Conservation (phyloP, 2,329 filamentous ascomycete species). For the Aureobasidium sp. region DNA sequence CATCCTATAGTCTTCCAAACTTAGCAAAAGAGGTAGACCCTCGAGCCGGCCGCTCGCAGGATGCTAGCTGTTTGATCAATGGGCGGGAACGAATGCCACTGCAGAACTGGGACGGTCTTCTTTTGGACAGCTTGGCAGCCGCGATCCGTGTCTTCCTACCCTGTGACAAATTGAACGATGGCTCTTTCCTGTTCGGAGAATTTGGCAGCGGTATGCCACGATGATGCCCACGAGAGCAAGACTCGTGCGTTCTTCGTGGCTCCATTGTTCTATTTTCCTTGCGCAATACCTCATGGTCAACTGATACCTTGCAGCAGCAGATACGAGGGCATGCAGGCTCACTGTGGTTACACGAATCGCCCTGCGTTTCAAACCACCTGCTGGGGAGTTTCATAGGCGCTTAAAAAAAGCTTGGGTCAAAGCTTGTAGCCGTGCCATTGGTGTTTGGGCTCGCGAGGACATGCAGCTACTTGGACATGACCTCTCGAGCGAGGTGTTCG, state of each 20-base stretch:
- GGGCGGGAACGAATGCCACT: background rate
- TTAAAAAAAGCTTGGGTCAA: constrained; percentile 9
- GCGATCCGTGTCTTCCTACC: background rate
- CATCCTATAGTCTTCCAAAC: background rate
- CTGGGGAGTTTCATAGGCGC: constrained; percentile 8
- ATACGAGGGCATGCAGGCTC: background rate
- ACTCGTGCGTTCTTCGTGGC: background rate
- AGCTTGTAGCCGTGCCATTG: background rate
- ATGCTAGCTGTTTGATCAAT: background rate
- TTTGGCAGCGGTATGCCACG: background rate
- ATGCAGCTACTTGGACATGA: background rate
- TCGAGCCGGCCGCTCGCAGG: background rate
- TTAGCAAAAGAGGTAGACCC: background rate
- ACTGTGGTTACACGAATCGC: background rate
- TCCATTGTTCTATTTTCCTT: background rate
- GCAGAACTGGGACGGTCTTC: background rate
- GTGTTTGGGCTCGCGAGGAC: constrained; percentile 1
- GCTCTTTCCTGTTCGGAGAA: background rate
- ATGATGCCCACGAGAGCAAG: background rate
- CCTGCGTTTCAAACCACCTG: background rate
- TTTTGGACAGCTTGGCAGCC: background rate
- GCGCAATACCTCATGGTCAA: background rate
- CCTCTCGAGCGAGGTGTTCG: background rate
- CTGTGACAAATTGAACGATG: background rate
- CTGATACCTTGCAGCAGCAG: constrained; percentile 4